Evolutionary conservation across 1,139 yeast genomes (phyloP).

Genomic region (Yamadazyma dendronema): DNA sequence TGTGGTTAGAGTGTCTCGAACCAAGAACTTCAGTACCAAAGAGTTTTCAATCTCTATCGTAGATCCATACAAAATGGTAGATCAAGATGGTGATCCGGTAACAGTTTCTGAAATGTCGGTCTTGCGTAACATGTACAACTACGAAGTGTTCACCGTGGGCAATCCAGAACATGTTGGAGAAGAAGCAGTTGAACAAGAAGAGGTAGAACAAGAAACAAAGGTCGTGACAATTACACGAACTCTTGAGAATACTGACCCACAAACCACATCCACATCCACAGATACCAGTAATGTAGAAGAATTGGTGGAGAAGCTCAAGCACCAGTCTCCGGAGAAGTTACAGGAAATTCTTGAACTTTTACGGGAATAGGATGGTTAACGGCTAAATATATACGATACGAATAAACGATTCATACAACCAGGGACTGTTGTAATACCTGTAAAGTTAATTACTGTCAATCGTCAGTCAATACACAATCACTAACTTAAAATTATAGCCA

Average conservation of each 20-base stretch:
- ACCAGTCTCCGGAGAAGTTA: background rate
- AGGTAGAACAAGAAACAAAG: background rate
- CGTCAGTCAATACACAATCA: too few species aligned
- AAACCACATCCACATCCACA: too few species aligned
- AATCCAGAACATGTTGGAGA: constrained; percentile 19
- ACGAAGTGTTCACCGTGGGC: constrained; percentile 2
- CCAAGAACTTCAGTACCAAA: constrained; percentile 17
- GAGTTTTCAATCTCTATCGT: constrained; percentile 22
- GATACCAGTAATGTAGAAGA: too few species aligned
- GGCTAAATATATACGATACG: background rate
- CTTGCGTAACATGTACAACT: constrained; percentile 2
- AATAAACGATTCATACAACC: too few species aligned
- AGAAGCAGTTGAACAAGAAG: background rate
- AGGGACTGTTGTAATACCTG: too few species aligned
- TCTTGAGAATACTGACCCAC: background rate
- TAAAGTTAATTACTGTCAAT: too few species aligned
- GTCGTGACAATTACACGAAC: background rate
- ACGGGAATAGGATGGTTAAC: background rate
- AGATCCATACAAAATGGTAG: constrained; percentile 31
- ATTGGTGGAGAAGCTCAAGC: background rate
- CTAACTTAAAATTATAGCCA: too few species aligned
- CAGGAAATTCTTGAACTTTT: background rate
- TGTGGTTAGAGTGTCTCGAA: constrained; percentile 25
- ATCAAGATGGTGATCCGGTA: constrained; percentile 31
- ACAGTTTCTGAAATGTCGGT: constrained; percentile 10